phyloP scores from a whole-genome alignment of 108 stramenopile species.

The Pseudonitzschia pungens region DNA sequence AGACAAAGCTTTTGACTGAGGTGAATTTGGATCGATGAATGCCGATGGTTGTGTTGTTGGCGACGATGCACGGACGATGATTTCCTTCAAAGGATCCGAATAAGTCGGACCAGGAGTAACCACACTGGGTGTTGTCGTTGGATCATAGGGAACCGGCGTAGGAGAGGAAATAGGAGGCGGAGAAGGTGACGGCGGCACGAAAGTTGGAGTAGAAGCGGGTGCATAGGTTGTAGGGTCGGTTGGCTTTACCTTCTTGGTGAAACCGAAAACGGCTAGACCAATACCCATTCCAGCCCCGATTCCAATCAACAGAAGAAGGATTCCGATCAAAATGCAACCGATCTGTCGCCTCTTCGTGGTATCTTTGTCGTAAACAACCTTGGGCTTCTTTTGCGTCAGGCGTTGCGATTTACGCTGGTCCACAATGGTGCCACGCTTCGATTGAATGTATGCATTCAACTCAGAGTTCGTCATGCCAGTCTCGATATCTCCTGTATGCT shows the following conservation, averaged over 20 bases:
- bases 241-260: background rate
- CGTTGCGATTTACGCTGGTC: background rate
- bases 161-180: conserved; percentile 7
- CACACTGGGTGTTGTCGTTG: conserved; percentile 16
- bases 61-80: conserved; percentile 15
- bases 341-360: conserved; percentile 21
- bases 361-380: conserved; percentile 24
- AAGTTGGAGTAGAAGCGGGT: background rate
- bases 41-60: conserved; percentile 17
- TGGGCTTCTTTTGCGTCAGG: conserved; percentile 14
- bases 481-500: background rate
- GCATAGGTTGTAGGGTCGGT: conserved; percentile 16
- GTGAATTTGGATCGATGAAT: conserved; percentile 26
- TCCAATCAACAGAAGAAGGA: conserved; percentile 33
- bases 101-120: conserved; percentile 9
- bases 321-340: conserved; percentile 26
- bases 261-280: conserved; percentile 33
- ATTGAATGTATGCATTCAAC: conserved; percentile 1
- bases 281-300: conserved; percentile 37
- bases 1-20: conserved; percentile 21
- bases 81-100: conserved; percentile 9
- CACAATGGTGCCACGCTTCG: conserved; percentile 1
- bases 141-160: background rate
- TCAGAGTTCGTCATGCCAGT: background rate
- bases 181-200: background rate